Evolutionary conservation across 306 rosid genomes (phyloP).

Genomic region (Dicorynia guianensis): DNA sequence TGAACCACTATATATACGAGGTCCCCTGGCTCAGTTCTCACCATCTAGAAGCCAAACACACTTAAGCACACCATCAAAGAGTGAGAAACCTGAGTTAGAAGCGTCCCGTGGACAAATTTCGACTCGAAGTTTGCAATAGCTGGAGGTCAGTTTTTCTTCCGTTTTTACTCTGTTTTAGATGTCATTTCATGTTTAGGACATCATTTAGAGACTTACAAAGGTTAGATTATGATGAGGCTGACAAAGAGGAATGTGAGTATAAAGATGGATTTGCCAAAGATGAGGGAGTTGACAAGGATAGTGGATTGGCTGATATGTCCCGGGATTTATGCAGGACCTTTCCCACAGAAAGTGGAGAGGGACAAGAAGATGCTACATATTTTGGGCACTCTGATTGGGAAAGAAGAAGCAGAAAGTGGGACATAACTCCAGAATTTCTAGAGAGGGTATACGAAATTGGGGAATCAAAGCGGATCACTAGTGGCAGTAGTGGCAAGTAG

Average conservation of each 20-base stretch:
- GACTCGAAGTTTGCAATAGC: no score
- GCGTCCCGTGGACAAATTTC: no score
- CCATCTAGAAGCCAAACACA: no score
- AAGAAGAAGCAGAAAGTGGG: conserved; percentile 51
- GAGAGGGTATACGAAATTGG: conserved; percentile 45
- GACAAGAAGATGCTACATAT: conserved; percentile 39
- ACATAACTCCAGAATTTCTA: conserved; percentile 48
- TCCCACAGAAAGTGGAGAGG: conserved; percentile 49
- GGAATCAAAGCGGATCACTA: conserved; percentile 37
- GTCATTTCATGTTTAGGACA: no score
- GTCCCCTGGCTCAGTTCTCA: no score
- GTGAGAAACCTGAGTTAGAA: no score
- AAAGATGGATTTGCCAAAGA: conserved; percentile 43
- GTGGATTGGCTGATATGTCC: conserved; percentile 42
- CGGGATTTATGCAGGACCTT: conserved; percentile 49
- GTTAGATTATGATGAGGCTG: conserved; percentile 48
- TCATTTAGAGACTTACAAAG: no score
- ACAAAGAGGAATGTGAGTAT: conserved; percentile 41
- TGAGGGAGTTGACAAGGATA: conserved; percentile 49
- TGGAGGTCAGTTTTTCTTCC: no score
- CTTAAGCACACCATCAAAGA: no score
- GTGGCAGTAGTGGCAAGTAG: neutral
- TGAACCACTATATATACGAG: no score
- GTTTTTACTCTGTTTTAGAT: no score
- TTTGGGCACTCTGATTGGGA: conserved; percentile 46